phyloP scores from a whole-genome alignment of 352 stramenopile species.

The Phytophthora ramorum region DNA sequence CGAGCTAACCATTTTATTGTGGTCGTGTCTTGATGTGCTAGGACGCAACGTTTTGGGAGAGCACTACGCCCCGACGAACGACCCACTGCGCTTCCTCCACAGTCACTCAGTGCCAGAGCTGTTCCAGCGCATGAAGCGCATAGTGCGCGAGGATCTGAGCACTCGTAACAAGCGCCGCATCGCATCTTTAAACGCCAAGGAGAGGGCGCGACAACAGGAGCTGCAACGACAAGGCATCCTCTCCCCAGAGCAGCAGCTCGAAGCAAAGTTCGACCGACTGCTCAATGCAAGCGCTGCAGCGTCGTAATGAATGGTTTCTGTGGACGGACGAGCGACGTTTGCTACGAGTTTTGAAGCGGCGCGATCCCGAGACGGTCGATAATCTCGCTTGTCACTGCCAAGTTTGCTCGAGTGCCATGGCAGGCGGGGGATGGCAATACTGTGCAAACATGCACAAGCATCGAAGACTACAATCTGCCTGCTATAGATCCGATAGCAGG shows the following conservation, averaged over 20 bases:
- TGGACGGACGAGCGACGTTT: constrained; percentile 3
- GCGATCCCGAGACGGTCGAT: constrained; percentile 4
- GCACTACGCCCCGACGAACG: constrained; percentile 22
- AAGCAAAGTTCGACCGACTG: constrained; percentile 42
- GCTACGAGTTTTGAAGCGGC: constrained; percentile 24
- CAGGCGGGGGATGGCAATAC: not conserved
- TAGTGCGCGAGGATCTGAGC: constrained; percentile 32
- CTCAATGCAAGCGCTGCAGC: constrained; percentile 23
- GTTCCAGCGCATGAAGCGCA: constrained; percentile 39
- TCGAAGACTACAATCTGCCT: not conserved
- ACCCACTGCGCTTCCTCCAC: constrained; percentile 31
- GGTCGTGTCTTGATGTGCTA: constrained; percentile 2
- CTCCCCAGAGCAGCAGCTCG: constrained; percentile 38
- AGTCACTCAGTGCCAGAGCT: constrained; percentile 25
- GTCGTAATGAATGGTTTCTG: constrained; percentile 7
- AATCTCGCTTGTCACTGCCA: constrained; percentile 2
- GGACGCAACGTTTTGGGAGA: constrained; percentile 39
- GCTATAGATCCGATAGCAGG: not conserved
- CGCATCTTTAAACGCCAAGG: constrained; percentile 34
- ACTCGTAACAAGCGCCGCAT: constrained; percentile 41
- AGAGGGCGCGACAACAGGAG: constrained; percentile 28
- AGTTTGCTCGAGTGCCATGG: constrained; percentile 8
- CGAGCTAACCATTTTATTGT: not conserved
- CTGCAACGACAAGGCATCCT: constrained; percentile 32
- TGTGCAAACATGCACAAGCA: not conserved